Percentiles rank a stretch among this genome's conserved stretches.
These are phyloP conservation scores for Backusella luteola DNA, from an alignment of 192 early-diverging fungal genomes.

Conservation along the genomic window DNA sequence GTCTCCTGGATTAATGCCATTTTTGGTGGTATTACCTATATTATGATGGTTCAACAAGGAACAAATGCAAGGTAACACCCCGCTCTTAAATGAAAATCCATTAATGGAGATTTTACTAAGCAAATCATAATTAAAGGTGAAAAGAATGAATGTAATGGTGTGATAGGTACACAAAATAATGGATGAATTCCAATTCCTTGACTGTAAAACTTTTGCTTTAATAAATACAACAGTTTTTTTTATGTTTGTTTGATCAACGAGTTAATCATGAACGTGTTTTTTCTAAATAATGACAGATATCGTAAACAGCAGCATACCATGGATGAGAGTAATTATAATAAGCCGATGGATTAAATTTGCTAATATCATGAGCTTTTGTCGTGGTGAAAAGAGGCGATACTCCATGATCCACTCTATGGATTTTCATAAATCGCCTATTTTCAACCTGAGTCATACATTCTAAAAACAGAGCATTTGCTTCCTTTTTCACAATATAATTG, in stretches of 20 bases:
- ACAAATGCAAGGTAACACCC: too few relatives aligned
- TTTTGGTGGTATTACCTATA: constrained; percentile 9
- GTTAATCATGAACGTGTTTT: neutral
- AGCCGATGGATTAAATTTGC: neutral
- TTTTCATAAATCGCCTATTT: neutral
- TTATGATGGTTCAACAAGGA: neutral
- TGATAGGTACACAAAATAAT: too few relatives aligned
- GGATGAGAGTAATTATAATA: neutral
- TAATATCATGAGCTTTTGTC: neutral
- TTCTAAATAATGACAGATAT: neutral
- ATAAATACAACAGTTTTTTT: neutral
- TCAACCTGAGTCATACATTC: neutral
- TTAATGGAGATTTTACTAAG: too few relatives aligned
- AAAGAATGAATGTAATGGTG: too few relatives aligned
- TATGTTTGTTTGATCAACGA: neutral
- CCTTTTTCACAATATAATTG: neutral
- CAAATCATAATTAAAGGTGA: too few relatives aligned
- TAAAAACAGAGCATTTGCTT: neutral
- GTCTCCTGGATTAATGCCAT: constrained; percentile 55
- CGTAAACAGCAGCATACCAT: neutral
- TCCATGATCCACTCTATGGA: neutral
- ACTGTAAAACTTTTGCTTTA: neutral
- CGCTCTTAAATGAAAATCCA: too few relatives aligned
- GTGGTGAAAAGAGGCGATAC: neutral
- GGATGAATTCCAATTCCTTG: too few relatives aligned